Conservation (phyloP, 495 filamentous ascomycete species). For the Corynascus novoguineensis region DNA sequence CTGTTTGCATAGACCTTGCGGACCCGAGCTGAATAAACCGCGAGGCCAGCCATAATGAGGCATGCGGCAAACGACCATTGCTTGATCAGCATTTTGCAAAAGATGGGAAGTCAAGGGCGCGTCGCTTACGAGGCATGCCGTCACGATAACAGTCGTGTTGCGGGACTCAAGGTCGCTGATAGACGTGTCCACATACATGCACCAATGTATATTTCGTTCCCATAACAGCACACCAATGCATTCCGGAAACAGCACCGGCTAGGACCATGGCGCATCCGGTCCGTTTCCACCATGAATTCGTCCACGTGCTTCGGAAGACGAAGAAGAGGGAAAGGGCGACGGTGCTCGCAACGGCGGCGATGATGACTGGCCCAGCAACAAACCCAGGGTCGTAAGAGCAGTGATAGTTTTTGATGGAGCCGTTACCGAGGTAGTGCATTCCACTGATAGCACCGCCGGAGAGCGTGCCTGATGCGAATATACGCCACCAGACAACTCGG, state of each 20-base stretch:
- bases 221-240: constrained; percentile 80
- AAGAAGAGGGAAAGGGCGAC: constrained; percentile 72
- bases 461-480: constrained; percentile 57
- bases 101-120: too few relatives aligned
- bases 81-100: neutral
- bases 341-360: constrained; percentile 65
- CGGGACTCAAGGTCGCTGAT: constrained; percentile 40
- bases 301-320: constrained; percentile 69
- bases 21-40: constrained; percentile 51
- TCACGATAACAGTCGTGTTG: constrained; percentile 55
- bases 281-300: constrained; percentile 70
- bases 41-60: constrained; percentile 43
- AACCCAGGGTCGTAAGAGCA: constrained; percentile 51
- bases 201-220: constrained; percentile 61
- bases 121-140: constrained; percentile 55
- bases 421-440: constrained; percentile 87
- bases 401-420: constrained; percentile 72
- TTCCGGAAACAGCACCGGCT: constrained; percentile 69
- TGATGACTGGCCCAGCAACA: constrained; percentile 63
- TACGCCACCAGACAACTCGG: constrained; percentile 49
- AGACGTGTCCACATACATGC: constrained; percentile 26
- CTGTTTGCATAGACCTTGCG: constrained; percentile 53
- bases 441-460: constrained; percentile 71
- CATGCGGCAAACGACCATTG: constrained; percentile 56
- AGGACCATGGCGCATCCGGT: constrained; percentile 59